Conservation (phyloP, 1,284 basidiomycete genomes). For the Clitocybe nebularis region DNA sequence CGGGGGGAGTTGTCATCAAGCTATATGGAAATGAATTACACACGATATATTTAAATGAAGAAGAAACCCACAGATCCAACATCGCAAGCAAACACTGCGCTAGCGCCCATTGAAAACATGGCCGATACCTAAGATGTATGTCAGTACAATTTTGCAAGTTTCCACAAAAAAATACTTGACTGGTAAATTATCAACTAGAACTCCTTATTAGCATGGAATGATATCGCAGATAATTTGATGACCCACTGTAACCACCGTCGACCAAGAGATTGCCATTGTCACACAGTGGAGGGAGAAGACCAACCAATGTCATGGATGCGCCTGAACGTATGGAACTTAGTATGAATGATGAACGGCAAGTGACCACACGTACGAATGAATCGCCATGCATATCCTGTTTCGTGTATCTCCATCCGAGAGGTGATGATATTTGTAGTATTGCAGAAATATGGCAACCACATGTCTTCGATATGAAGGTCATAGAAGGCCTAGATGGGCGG, state of each 20-base stretch:
- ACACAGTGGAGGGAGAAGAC: constrained; percentile 90
- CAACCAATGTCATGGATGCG: constrained; percentile 97
- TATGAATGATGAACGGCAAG: no score
- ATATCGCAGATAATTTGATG: no score
- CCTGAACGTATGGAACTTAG: constrained; percentile 38
- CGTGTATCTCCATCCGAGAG: constrained; percentile 96
- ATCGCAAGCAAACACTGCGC: constrained; percentile 91
- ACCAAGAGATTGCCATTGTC: constrained; percentile 95
- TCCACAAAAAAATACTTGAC: constrained; percentile 35
- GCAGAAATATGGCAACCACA: constrained; percentile 99
- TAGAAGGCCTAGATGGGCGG: constrained; percentile 66
- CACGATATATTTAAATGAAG: neutral
- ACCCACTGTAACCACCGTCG: constrained; percentile 87
- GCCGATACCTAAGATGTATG: constrained; percentile 63
- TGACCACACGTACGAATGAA: constrained; percentile 78
- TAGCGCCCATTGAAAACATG: constrained; percentile 91
- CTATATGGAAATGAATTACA: constrained; percentile 24
- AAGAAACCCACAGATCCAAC: constrained; percentile 76
- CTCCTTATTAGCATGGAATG: no score
- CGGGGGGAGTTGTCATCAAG: constrained; percentile 94
- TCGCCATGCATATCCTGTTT: constrained; percentile 93
- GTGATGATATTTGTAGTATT: constrained; percentile 99
- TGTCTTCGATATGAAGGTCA: constrained; percentile 95
- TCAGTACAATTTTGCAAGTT: neutral
- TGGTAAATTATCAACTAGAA: constrained; percentile 85